phyloP scores from a whole-genome alignment of 768 basidiomycete species.

The Hemileccinum impolitum region DNA sequence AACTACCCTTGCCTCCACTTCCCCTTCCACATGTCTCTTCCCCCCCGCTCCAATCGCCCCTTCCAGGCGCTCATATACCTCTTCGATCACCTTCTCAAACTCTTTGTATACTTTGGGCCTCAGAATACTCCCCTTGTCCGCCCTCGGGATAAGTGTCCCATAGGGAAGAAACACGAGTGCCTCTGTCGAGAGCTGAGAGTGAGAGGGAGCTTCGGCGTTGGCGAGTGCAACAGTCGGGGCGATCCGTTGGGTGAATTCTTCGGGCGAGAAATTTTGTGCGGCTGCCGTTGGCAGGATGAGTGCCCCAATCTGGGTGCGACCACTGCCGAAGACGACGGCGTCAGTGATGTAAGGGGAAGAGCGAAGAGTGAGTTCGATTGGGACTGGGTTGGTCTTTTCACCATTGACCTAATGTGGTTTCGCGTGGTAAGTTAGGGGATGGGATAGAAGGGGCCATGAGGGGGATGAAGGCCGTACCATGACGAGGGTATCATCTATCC shows the following conservation, averaged over 20 bases:
- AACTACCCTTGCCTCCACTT: conserved; percentile 9
- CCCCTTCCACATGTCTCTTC: conserved; percentile 11
- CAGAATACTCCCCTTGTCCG: conserved; percentile 51
- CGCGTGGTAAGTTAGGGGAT: too few relatives aligned
- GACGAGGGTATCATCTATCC: conserved; percentile 54
- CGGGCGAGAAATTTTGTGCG: conserved; percentile 23
- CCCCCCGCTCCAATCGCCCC: conserved; percentile 28
- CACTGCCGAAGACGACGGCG: conserved; percentile 53
- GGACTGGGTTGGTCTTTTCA: conserved; percentile 57
- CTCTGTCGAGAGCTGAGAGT: conserved; percentile 49
- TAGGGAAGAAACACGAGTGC: conserved; percentile 49
- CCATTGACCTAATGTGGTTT: conserved; percentile 33
- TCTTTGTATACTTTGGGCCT: conserved; percentile 48
- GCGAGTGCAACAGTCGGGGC: conserved; percentile 46
- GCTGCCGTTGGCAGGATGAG: conserved; percentile 47
- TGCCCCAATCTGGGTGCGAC: conserved; percentile 45
- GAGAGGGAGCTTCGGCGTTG: conserved; percentile 49
- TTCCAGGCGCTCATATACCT: conserved; percentile 41
- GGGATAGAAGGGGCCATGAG: too few relatives aligned
- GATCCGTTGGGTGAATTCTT: conserved; percentile 34
- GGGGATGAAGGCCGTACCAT: conserved; percentile 17
- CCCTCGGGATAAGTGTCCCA: conserved; percentile 45
- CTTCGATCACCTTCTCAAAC: conserved; percentile 45
- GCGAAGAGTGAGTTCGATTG: conserved; percentile 50
- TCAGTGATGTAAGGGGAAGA: conserved; percentile 47